Percentiles rank a stretch among this genome's conserved stretches.
phyloP scores from a whole-genome alignment of 768 basidiomycete genomes.

The Lactarius psammicola region DNA sequence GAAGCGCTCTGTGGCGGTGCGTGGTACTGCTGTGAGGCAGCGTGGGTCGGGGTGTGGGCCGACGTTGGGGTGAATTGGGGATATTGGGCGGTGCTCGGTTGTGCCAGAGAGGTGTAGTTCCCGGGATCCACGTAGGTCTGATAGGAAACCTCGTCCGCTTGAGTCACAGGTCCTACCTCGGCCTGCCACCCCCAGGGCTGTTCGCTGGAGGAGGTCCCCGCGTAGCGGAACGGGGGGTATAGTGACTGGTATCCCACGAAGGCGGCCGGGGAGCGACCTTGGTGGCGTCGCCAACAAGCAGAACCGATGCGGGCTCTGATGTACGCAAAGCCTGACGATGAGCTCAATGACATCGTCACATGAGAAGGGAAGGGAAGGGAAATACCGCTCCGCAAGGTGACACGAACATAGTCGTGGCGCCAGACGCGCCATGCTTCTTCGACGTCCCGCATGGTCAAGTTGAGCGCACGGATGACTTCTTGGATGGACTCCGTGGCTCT shows the following conservation, averaged over 20 bases:
- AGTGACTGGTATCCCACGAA: background rate
- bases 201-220: background rate
- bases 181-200: background rate
- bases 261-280: background rate
- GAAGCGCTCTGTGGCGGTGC: background rate
- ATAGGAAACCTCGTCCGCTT: background rate
- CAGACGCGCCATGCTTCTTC: constrained; percentile 8
- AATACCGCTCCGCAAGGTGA: background rate
- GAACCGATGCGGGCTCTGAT: background rate
- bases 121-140: background rate
- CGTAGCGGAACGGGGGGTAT: background rate
- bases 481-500: background rate
- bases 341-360: too few species aligned
- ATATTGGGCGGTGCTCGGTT: background rate
- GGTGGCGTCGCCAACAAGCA: constrained; percentile 2
- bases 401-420: constrained; percentile 2
- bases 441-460: constrained; percentile 5
- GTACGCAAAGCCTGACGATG: constrained; percentile 12
- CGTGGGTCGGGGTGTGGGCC: background rate
- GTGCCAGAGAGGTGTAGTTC: background rate
- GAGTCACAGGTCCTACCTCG: background rate
- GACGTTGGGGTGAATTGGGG: background rate
- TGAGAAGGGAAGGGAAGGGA: background rate
- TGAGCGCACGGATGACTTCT: constrained; percentile 3
- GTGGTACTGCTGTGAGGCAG: background rate